These are phyloP conservation scores for Penicillium capsulatum DNA, from an alignment of 2,329 filamentous ascomycete genomes.

Conservation along the genomic window DNA sequence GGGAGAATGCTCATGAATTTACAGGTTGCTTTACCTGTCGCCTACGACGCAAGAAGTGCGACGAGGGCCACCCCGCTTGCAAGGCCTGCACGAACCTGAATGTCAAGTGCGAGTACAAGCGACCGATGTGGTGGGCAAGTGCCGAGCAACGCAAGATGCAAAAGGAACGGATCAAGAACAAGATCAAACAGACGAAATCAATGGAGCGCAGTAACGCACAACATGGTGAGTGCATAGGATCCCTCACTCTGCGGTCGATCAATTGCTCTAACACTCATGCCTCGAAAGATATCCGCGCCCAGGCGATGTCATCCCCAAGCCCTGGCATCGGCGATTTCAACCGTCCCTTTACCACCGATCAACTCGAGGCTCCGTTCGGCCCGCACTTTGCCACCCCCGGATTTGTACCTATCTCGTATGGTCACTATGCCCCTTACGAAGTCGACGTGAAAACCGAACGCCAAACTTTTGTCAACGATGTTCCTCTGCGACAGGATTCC, in stretches of 20 bases:
- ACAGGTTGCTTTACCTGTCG: conserved; percentile 65
- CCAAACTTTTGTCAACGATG: conserved; percentile 88
- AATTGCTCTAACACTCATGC: too few relatives aligned
- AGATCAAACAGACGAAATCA: conserved; percentile 95
- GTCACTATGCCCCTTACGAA: conserved; percentile 70
- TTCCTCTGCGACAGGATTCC: conserved; percentile 79
- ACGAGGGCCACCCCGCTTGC: conserved; percentile 62
- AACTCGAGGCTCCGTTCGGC: conserved; percentile 41
- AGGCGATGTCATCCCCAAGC: too few relatives aligned
- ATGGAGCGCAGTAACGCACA: conserved; percentile 70
- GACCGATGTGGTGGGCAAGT: conserved; percentile 96
- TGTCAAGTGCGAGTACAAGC: conserved; percentile 90
- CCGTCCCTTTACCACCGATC: conserved; percentile 55
- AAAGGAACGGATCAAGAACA: conserved; percentile 94
- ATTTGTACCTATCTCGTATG: conserved; percentile 57
- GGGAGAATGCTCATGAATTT: too few relatives aligned
- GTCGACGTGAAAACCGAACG: conserved; percentile 94
- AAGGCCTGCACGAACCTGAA: conserved; percentile 67
- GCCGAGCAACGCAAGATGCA: conserved; percentile 77
- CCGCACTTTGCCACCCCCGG: conserved; percentile 46
- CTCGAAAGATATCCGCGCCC: too few relatives aligned
- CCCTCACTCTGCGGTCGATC: too few relatives aligned
- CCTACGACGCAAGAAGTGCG: conserved; percentile 65
- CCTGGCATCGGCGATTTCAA: too few relatives aligned
- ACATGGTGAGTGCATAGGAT: conserved; percentile 1